phyloP scores from a whole-genome alignment of 2,329 filamentous ascomycete genomes.

The Macroventuria anomochaeta region DNA sequence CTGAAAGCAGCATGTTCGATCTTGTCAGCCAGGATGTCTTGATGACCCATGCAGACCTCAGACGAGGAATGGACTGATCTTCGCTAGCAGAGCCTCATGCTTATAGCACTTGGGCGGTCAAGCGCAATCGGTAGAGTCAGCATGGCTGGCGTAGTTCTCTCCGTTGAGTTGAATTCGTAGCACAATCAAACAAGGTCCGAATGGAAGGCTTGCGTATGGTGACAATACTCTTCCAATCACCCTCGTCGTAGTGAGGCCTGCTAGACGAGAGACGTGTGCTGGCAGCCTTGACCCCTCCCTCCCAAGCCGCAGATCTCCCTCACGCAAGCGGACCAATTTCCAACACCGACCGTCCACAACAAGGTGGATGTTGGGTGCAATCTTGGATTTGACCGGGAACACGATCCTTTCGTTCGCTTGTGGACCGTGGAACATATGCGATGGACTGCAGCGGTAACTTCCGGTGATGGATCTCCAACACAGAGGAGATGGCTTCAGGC shows the following conservation, averaged over 20 bases:
- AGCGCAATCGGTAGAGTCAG: constrained; percentile 8
- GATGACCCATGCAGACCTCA: constrained; percentile 2
- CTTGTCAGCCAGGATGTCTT: neutral
- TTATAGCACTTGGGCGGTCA: neutral
- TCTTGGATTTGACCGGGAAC: constrained; percentile 1
- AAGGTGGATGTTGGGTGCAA: neutral
- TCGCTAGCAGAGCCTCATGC: constrained; percentile 31
- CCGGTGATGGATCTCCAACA: neutral
- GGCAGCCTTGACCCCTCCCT: constrained; percentile 16
- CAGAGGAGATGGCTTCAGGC: neutral
- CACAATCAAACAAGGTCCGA: constrained; percentile 9
- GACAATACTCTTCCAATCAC: constrained; percentile 14
- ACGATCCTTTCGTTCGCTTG: neutral
- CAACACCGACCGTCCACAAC: constrained; percentile 1
- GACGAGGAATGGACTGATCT: constrained; percentile 16
- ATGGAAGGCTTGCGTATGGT: constrained; percentile 14
- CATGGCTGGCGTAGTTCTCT: constrained; percentile 1
- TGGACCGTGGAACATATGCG: constrained; percentile 1
- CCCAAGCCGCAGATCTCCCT: neutral
- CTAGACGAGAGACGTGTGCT: constrained; percentile 12
- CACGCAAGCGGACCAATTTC: constrained; percentile 8
- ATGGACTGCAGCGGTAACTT: constrained; percentile 1
- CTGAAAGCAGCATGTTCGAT: constrained; percentile 1
- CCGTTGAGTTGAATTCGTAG: neutral
- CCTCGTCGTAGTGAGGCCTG: constrained; percentile 1